Evolutionary conservation across 1,139 yeast genomes (phyloP), one percentile per base, ranked within the genome.

Genomic region (Pneumocystis oryctolagi): DNA sequence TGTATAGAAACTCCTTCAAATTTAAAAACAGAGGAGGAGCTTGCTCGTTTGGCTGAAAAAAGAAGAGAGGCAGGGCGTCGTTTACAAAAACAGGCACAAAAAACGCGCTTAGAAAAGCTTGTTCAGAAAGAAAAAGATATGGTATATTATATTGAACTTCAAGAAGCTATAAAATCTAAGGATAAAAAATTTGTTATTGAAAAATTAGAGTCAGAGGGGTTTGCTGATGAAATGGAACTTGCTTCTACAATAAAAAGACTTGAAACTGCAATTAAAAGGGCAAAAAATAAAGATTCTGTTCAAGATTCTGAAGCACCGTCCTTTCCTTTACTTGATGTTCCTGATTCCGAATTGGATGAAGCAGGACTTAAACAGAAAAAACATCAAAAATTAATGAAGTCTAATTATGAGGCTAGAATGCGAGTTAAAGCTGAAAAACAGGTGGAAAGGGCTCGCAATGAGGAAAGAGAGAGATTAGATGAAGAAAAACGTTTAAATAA

Each of bases 71-170:
- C 87, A 68, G 97, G 97, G 4, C 82, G 84, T 67, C 78, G 96
- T 68, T 78, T 94, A 65, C 97, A 92, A 74, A 95, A 89, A 70
- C 97, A 89, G 73, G 97, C 97, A 0, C 89, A 86, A 68, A 85
- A 84, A 69, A 85, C 85, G 69, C 78, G 98, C 64, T 74, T 83
- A 5, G 97, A 90, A 71, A 89, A 88, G 71, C 76, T 89, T 62
- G 3, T 57, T 18, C 59, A 57, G 16, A 35, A 57, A 20, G 59
- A 57, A 57, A 35, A 57, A 4, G 59, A 57, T 57, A 35, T 57
- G 59, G 37, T 8, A 6, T 30, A 57, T 39, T 57, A 57, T 71
- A 73, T 81, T 1, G 79, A 80, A 42, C 75, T 90, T 61, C 80
- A 79, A 68, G 80, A 77, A 16, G 81, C 81, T 64, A 73, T 88